phyloP scores from a whole-genome alignment of 176 grass and related monocot species.

The Phoenix dactylifera region DNA sequence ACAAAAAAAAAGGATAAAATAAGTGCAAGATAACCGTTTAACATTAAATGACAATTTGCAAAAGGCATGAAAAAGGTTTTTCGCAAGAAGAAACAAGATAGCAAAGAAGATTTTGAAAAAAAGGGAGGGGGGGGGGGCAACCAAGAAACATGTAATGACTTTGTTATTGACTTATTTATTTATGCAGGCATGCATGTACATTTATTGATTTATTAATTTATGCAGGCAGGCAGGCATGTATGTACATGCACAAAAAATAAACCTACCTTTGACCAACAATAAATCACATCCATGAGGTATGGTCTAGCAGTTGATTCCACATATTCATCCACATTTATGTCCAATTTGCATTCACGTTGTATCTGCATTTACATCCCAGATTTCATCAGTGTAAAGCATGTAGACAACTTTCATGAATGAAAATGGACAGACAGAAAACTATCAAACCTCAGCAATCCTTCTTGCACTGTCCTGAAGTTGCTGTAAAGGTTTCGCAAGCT shows the following conservation, averaged over 20 bases:
- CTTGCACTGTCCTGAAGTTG: slow-evolving; percentile 97
- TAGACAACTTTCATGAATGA: neutral
- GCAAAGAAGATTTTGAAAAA: no score
- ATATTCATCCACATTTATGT: slow-evolving; percentile 92
- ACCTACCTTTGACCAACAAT: slow-evolving; percentile 97
- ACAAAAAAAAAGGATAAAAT: no score
- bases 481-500: slow-evolving; percentile 78
- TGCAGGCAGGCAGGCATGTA: no score
- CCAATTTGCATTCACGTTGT: slow-evolving; percentile 97
- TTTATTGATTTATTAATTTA: no score
- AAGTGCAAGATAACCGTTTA: no score
- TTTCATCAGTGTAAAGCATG: slow-evolving; percentile 11
- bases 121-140: no score
- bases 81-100: no score
- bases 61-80: no score
- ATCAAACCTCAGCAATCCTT: slow-evolving; percentile 87
- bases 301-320: slow-evolving; percentile 80
- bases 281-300: slow-evolving; percentile 93
- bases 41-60: no score
- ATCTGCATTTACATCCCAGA: slow-evolving; percentile 39
- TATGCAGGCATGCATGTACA: no score
- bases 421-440: slow-evolving; percentile 10
- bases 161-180: no score
- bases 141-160: no score
- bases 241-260: neutral